These are phyloP conservation scores for Lodderomyces oxycetoniae DNA, from an alignment of 1,139 yeast species.

Conservation along the genomic window DNA sequence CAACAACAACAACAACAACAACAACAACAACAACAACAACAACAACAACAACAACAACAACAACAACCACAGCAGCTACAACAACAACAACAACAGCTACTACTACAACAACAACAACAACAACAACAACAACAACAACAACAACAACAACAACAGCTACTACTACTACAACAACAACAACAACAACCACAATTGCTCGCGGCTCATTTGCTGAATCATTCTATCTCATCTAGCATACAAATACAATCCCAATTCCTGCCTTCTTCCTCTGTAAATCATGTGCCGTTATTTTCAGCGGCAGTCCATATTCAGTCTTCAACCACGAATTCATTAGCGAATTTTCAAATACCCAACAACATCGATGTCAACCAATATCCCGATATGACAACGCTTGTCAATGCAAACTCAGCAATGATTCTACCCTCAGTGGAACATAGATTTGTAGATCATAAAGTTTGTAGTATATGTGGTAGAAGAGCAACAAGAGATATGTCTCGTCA, in stretches of 20 bases:
- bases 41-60: neutral
- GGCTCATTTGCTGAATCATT: too few relatives aligned
- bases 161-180: slow-evolving; percentile 1
- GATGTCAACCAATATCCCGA: slow-evolving; percentile 29
- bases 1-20: neutral
- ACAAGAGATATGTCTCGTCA: slow-evolving; percentile 63
- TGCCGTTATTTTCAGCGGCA: too few relatives aligned
- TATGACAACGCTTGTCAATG: slow-evolving; percentile 38
- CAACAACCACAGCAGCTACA: too few relatives aligned
- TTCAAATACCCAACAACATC: slow-evolving; percentile 8
- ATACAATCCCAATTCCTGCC: too few relatives aligned
- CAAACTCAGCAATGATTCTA: slow-evolving; percentile 27
- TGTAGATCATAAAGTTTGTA: slow-evolving; percentile 37
- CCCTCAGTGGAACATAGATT: slow-evolving; percentile 36
- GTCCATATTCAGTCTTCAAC: too few relatives aligned
- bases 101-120: slow-evolving; percentile 1
- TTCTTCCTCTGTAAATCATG: too few relatives aligned
- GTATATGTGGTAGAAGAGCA: slow-evolving; percentile 53
- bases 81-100: neutral
- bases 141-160: neutral
- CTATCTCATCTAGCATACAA: too few relatives aligned
- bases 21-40: slow-evolving; percentile 2
- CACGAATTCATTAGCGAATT: slow-evolving; percentile 1
- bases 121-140: slow-evolving; percentile 1
- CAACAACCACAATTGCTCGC: slow-evolving; percentile 1